phyloP scores from a whole-genome alignment of 306 rosid genomes.

The Alnus glutinosa region DNA sequence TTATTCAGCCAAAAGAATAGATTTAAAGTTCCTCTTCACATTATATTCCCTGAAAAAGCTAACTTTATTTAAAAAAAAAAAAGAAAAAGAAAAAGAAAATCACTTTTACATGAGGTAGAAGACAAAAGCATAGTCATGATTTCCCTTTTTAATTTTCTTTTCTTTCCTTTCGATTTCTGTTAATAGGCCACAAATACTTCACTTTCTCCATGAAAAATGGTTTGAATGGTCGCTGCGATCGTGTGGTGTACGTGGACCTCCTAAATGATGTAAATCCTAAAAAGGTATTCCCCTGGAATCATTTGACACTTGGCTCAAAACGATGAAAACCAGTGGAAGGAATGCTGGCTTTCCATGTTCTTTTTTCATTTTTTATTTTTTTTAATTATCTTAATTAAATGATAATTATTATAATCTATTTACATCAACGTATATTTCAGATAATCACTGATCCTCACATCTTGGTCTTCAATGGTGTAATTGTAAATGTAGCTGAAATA shows the following conservation, averaged over 20 bases:
- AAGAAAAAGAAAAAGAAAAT: neutral
- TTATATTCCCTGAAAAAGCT: neutral
- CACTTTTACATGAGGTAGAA: conserved; percentile 1
- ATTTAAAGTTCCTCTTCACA: neutral
- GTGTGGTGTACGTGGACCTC: conserved; percentile 2
- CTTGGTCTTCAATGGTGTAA: no score
- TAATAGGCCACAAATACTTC: neutral
- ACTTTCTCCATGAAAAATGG: neutral
- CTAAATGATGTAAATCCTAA: neutral
- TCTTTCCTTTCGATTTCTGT: neutral
- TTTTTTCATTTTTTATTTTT: neutral
- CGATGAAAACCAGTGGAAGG: neutral
- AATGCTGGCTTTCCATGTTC: neutral
- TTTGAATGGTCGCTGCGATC: neutral
- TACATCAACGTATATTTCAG: no score
- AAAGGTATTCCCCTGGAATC: neutral
- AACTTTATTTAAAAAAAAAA: neutral
- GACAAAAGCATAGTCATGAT: neutral
- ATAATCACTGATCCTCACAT: no score
- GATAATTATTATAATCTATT: no score
- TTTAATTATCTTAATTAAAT: neutral
- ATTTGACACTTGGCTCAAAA: neutral
- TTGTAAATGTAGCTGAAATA: no score
- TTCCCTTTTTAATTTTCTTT: neutral
- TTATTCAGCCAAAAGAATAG: neutral